Base-by-base conservation (phyloP, 1,139 yeast species). In the Kluyveromyces marxianus region DNA sequence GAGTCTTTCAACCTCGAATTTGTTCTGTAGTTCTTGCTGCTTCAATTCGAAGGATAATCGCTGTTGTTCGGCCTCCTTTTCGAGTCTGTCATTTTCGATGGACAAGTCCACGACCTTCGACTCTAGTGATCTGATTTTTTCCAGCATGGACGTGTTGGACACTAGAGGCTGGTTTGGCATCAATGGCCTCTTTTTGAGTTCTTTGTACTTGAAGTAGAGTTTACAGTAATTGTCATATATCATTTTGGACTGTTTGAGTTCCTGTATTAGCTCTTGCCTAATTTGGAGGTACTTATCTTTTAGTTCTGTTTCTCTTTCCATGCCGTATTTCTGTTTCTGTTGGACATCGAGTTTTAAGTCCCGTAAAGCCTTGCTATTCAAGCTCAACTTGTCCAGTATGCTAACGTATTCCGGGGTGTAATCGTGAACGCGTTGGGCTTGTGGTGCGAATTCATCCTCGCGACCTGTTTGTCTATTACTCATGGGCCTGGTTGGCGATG, bases 151-250 rank as follows among this genome's bases (percentile, higher is more conserved):
- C 6, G 3, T 50, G 46, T 39, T 44, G 51, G 39, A 43, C 53
- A 37, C 49, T 42, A 30, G 47, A 50, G 24, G 41, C 41, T 39
- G 45, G 53, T 44, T 10, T 14, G 39, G 39, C 21, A 26, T 10
- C 26, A 7, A 24, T 4, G 26, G 4, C 14, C n/a, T 8, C 25
- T 34, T 33, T 37, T 70, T 72, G 48, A 74, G 56, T 14, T 63
- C 63, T 37, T 69, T 64, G 54, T 75, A 75, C 53, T 72, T 73
- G 41, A 66, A 55, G 31, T 70, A 69, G 30, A 76, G 63, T 45
- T 65, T 61, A 50, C 71, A 68, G 53, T 72, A 76, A 14, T 66
- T 62, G 43, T 67, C 69, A 46, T 61, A 66, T 4, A 65, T 46
- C 42, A 54, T 54, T 43, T 66, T 63, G 4, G 65, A 56, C 38